Evolutionary conservation across 176 grass and related monocot species (phyloP).

Genomic region (Alopecurus myosuroides): DNA sequence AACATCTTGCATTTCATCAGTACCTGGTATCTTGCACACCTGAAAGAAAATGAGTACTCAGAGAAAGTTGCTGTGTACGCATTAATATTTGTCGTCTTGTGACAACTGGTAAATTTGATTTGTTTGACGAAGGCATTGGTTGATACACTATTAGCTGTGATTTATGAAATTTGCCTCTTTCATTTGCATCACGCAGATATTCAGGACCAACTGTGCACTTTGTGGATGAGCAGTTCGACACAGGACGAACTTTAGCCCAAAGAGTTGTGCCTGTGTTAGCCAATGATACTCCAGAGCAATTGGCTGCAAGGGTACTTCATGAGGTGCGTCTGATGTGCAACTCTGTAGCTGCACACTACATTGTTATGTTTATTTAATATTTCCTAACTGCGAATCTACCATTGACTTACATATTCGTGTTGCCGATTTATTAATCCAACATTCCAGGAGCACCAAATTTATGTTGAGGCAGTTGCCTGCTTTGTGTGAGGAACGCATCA

Average conservation of each 20-base stretch:
- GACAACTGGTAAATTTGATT: neutral
- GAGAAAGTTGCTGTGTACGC: neutral
- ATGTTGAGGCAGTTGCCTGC: constrained; percentile 85
- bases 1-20: neutral
- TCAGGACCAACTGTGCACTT: constrained; percentile 47
- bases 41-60: neutral
- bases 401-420: neutral
- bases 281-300: constrained; percentile 36
- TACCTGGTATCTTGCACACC: neutral
- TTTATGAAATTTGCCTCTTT: neutral
- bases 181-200: constrained; percentile 34
- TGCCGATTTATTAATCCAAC: neutral
- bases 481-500: constrained; percentile 59
- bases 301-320: constrained; percentile 58
- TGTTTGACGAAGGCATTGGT: neutral
- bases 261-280: constrained; percentile 32
- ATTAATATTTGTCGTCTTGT: neutral
- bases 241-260: constrained; percentile 43
- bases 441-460: constrained; percentile 66
- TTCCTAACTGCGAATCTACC: neutral
- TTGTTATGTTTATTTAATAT: neutral
- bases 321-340: constrained; percentile 29
- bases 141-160: neutral
- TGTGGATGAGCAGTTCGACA: constrained; percentile 61
- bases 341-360: neutral